Conservation (phyloP, 768 basidiomycete species). For the Russula ochroleuca region DNA sequence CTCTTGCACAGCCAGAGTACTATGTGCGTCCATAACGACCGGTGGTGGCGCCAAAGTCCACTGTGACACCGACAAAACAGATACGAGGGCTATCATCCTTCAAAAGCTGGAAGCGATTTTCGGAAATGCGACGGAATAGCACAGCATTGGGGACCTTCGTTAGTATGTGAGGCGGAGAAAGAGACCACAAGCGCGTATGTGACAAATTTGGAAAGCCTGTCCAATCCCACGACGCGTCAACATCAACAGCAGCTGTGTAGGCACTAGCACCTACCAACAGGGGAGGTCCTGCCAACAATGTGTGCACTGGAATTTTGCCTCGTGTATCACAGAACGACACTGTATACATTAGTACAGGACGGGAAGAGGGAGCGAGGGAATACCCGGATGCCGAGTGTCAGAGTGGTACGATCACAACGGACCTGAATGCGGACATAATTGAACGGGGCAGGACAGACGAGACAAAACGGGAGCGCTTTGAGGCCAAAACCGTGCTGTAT, state of each 20-base stretch:
- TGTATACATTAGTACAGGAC: not conserved
- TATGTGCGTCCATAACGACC: conserved; percentile 8
- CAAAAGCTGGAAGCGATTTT: not conserved
- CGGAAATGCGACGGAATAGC: conserved; percentile 15
- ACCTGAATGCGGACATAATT: not conserved
- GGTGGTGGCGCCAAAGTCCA: not conserved
- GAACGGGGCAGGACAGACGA: not conserved
- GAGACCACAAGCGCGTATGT: not conserved
- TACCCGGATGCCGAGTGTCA: not conserved
- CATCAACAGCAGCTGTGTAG: no score
- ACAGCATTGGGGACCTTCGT: conserved; percentile 4
- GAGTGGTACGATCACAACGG: not conserved
- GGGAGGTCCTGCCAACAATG: not conserved
- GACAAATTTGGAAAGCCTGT: not conserved
- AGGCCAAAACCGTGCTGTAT: not conserved
- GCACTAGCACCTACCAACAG: not conserved
- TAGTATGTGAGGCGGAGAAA: not conserved
- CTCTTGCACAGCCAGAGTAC: conserved; percentile 3
- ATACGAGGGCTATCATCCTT: not conserved
- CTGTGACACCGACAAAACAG: conserved; percentile 4
- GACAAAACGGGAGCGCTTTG: not conserved
- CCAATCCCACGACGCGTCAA: not conserved
- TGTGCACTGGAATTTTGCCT: not conserved
- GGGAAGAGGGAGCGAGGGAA: not conserved
- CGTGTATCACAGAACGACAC: not conserved